These are phyloP conservation scores for Dryadomyces quercus-mongolicae DNA, from an alignment of 2,329 filamentous ascomycete species.

Conservation along the genomic window DNA sequence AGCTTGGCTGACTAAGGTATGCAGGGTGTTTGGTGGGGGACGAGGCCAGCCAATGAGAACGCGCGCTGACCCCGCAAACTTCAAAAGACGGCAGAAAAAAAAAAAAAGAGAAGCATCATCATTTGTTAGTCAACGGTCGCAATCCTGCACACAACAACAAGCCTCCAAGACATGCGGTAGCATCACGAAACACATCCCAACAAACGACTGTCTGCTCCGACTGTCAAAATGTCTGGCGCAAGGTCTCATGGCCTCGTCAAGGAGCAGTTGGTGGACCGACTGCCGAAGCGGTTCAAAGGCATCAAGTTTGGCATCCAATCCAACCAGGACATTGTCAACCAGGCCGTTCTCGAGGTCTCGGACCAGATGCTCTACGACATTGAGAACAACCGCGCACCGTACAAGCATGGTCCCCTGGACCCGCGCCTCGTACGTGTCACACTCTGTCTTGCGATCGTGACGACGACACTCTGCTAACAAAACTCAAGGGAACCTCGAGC, in stretches of 20 bases:
- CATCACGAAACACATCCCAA: too few species aligned
- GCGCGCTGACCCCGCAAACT: too few species aligned
- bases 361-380: conserved; percentile 89
- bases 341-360: conserved; percentile 90
- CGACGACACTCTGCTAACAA: too few species aligned
- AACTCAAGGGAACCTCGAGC: conserved; percentile 60
- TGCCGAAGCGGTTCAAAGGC: conserved; percentile 84
- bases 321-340: conserved; percentile 87
- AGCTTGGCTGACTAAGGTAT: too few species aligned
- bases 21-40: neutral
- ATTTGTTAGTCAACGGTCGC: neutral
- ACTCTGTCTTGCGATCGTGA: neutral
- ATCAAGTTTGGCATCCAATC: conserved; percentile 92
- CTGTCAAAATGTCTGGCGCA: conserved; percentile 7
- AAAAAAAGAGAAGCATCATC: neutral
- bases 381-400: conserved; percentile 62
- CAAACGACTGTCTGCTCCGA: too few species aligned
- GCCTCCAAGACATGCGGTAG: too few species aligned
- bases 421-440: conserved; percentile 49
- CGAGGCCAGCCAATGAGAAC: too few species aligned
- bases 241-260: conserved; percentile 32
- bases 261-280: conserved; percentile 78
- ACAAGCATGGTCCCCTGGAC: conserved; percentile 77
- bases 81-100: neutral
- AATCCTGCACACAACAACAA: neutral